Evolutionary conservation across 306 rosid species (phyloP).

Genomic region (Vigna nakashimae): DNA sequence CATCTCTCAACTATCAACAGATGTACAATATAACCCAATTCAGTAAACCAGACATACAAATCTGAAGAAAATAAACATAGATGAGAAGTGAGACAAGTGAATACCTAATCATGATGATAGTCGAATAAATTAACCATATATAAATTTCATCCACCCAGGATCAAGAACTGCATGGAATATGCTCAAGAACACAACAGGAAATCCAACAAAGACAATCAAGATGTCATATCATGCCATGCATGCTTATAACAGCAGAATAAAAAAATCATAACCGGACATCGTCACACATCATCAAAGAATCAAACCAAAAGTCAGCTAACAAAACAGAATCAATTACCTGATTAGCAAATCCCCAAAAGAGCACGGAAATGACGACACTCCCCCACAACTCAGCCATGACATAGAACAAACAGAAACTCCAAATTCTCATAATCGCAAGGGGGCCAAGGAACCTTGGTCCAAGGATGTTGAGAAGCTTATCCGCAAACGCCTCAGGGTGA

Average conservation of each 20-base stretch:
- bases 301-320: neutral
- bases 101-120: neutral
- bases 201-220: constrained; percentile 31
- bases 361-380: constrained; percentile 90
- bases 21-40: neutral
- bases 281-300: neutral
- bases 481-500: constrained; percentile 87
- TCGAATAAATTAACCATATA: constrained; percentile 17
- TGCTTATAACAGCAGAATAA: constrained; percentile 1
- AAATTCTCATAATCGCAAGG: constrained; percentile 87
- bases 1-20: neutral
- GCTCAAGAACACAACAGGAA: neutral
- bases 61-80: neutral
- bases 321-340: constrained; percentile 60
- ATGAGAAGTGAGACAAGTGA: constrained; percentile 25
- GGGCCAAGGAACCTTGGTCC: constrained; percentile 96
- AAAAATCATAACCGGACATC: constrained; percentile 22
- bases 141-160: neutral
- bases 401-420: constrained; percentile 97
- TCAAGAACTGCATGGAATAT: constrained; percentile 33
- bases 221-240: neutral
- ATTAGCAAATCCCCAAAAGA: constrained; percentile 98
- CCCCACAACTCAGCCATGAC: constrained; percentile 99
- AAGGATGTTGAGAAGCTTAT: constrained; percentile 76
- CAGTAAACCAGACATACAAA: neutral